Evolutionary conservation across 2,329 filamentous ascomycete species (phyloP), one percentile per base, ranked within the genome.

Genomic region (Sporothrix dimorphospora): DNA sequence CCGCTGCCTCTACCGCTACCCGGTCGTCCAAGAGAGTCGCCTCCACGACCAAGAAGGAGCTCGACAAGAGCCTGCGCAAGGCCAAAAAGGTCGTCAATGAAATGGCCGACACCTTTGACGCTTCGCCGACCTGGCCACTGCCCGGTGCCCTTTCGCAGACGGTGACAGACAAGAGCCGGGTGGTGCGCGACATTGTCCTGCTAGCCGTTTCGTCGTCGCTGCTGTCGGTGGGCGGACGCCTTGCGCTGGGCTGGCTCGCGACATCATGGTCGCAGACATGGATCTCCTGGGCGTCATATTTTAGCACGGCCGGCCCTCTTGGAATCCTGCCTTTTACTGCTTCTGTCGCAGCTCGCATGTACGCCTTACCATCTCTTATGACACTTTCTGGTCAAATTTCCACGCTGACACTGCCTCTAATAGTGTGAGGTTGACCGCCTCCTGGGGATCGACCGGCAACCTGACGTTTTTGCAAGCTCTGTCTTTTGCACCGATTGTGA

Each of bases 401-500:
- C 38, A 27, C 51, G n/a, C 70, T 73, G 16, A 73, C 70, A 19
- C 0, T 7, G 3, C 3, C 45, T 14, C 83, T 21, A 4, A 14
- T 16, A 67, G 65, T 21, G 5, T 67, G 42, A 92, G 88, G 79
- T 80, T 89, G 63, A 90, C 94, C 79, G 84, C 97, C 70, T 88
- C 85, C 30, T 97, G 94, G 93, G 88, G 87, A 76, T 84, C 89
- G 57, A 86, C 71, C 81, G 86, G 89, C 79, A 91, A 93, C 79
- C 83, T 92, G 68, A 87, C 87, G 12, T 86, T 88, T 63, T 83
- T 93, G 78, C 88, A 88, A 72, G 80, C 93, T 73, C 84, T 98
- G 55, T 90, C 91, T 71, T 90, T 94, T 81, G 88, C 91, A 24
- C 95, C 94, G 57, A 88, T 89, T 77, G 88, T 90, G 80, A 81